phyloP scores from a whole-genome alignment of 805 yeast genomes.

The Zygosaccharomyces kombuchaensis region DNA sequence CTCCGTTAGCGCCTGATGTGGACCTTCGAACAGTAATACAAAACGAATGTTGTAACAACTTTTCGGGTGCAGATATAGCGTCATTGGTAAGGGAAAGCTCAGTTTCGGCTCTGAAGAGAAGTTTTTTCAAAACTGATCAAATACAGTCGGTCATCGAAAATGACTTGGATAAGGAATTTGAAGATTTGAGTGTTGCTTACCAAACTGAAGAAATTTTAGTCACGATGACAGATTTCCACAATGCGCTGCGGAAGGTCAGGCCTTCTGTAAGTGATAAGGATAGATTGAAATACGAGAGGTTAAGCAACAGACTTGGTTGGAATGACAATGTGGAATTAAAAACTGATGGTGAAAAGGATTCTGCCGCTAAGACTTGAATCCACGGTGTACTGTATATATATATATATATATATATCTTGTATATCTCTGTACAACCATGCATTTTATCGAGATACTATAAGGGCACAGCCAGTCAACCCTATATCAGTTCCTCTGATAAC shows the following conservation, averaged over 20 bases:
- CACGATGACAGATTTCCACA: slow-evolving; percentile 58
- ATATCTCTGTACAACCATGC: neutral
- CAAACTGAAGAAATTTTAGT: slow-evolving; percentile 46
- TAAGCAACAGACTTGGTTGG: slow-evolving; percentile 76
- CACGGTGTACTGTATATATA: neutral
- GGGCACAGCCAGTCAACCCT: neutral
- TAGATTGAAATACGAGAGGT: slow-evolving; percentile 66
- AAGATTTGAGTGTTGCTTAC: slow-evolving; percentile 37
- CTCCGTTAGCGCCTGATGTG: slow-evolving; percentile 67
- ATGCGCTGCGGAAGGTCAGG: slow-evolving; percentile 68
- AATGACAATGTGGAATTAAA: slow-evolving; percentile 39
- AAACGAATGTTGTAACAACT: slow-evolving; percentile 79
- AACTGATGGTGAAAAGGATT: slow-evolving; percentile 9
- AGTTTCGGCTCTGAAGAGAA: slow-evolving; percentile 74
- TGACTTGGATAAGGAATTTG: slow-evolving; percentile 39
- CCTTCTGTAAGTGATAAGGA: slow-evolving; percentile 91
- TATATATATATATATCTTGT: slow-evolving; percentile 1
- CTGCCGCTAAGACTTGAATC: neutral
- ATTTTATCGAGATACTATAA: too few species aligned
- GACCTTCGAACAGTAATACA: slow-evolving; percentile 58
- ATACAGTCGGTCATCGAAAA: slow-evolving; percentile 44
- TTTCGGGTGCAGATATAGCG: slow-evolving; percentile 94
- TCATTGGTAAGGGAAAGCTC: slow-evolving; percentile 94
- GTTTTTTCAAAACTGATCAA: slow-evolving; percentile 52
- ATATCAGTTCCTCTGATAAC: slow-evolving; percentile 30